Base-by-base conservation (phyloP, 306 rosid genomes). In the Pyrus pyrifolia region DNA sequence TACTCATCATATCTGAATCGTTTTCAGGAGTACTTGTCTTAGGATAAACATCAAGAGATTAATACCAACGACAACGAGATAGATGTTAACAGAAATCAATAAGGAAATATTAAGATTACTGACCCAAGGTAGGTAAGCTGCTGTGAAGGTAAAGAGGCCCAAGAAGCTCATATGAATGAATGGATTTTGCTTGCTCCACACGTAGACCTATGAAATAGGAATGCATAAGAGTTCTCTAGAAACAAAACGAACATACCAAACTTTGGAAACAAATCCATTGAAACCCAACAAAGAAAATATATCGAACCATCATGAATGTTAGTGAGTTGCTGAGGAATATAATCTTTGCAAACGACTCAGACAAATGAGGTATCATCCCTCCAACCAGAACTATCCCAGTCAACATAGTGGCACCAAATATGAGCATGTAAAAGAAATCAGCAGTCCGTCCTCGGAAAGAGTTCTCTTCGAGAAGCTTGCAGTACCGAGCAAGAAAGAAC, bases 161-260 rank as follows among this genome's bases (percentile, higher is more conserved):
- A 95, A 81, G 88, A 95, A 95, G 76, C 97, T 95, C 99, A 92
- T 92, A 42, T 92, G 97, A 69, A 95, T 95, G 77, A 88, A 95
- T 53, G 99, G 99, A 76, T 95, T 92, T 82, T 95, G 99, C 83
- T 90, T 95, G 90, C 99, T 95, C 99, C 97, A 92, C 51, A 95
- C 97, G 61, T 95, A 95, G 75, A 95, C 99, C 97, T 95, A 89
- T 55, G 74, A 77, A 80, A 71, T 12, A 35, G 38, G 45, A 62
- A 76, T 13, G 73, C 45, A 42, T 30, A 64, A 83, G 27, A 58
- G 76, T 71, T 42, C 73, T 45, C 73, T 52, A 29, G 15, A 44
- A 70, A 79, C 51, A n/a, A 25, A 5, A 38, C 8, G 14, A 71
- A 65, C 35, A 55, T 44, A 38, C 64, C 33, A 30, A 73, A 38